Evolutionary conservation across 2,329 filamentous ascomycete species (phyloP).

Genomic region (Didymella pomorum): DNA sequence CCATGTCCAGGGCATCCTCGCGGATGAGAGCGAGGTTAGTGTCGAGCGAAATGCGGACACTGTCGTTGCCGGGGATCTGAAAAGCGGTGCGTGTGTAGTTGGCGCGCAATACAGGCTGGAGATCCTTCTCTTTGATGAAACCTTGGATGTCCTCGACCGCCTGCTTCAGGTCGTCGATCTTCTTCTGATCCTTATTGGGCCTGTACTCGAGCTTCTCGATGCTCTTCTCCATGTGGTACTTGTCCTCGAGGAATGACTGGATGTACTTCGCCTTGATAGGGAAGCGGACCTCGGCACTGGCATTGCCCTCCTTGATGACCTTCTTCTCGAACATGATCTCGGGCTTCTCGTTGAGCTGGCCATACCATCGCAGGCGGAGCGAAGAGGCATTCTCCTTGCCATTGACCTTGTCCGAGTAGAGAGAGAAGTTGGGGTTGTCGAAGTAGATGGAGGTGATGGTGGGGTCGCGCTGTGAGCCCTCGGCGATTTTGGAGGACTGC

Average conservation of each 20-base stretch:
- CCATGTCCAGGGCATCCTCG: conserved; percentile 75
- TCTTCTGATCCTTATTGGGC: conserved; percentile 70
- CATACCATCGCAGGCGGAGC: conserved; percentile 89
- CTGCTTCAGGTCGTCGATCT: conserved; percentile 73
- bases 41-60: conserved; percentile 90
- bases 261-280: conserved; percentile 94
- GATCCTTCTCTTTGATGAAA: conserved; percentile 77
- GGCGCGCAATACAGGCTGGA: conserved; percentile 86
- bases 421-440: conserved; percentile 82
- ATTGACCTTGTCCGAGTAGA: conserved; percentile 87
- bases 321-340: conserved; percentile 92
- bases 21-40: conserved; percentile 89
- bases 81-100: conserved; percentile 96
- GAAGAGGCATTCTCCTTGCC: conserved; percentile 79
- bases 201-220: conserved; percentile 83
- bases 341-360: conserved; percentile 78
- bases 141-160: conserved; percentile 79
- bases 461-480: conserved; percentile 79
- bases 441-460: conserved; percentile 96
- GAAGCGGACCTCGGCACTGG: conserved; percentile 80
- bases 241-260: conserved; percentile 81
- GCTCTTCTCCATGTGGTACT: conserved; percentile 92
- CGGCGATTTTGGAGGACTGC: conserved; percentile 80
- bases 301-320: conserved; percentile 76
- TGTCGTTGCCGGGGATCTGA: conserved; percentile 91